These are phyloP conservation scores for Malassezia brasiliensis DNA, from an alignment of 1,284 basidiomycete genomes.

Conservation along the genomic window DNA sequence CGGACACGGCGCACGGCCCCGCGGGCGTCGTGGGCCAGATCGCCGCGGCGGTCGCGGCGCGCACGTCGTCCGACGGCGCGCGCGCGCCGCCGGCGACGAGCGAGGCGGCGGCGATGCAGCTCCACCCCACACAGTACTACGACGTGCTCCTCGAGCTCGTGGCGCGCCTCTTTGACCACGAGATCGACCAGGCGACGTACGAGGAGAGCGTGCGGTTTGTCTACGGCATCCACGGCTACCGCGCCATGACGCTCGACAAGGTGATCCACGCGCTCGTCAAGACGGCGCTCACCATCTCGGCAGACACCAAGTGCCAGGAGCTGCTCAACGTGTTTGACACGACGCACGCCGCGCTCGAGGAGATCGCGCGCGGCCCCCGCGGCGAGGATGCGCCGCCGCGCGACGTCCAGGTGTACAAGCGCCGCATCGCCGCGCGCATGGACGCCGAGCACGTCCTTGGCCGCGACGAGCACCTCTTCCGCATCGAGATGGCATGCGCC, in stretches of 20 bases:
- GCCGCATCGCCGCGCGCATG: slow-evolving; percentile 73
- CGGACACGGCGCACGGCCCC: slow-evolving; percentile 51
- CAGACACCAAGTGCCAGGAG: slow-evolving; percentile 74
- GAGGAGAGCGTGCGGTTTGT: slow-evolving; percentile 94
- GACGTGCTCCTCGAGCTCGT: slow-evolving; percentile 79
- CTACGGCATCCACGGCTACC: slow-evolving; percentile 88
- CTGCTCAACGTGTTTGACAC: slow-evolving; percentile 65
- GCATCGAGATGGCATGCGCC: slow-evolving; percentile 56
- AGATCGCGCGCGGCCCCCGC: slow-evolving; percentile 19
- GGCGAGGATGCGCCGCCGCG: slow-evolving; percentile 27
- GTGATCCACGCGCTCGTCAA: slow-evolving; percentile 57
- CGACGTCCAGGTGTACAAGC: slow-evolving; percentile 58
- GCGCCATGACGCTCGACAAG: slow-evolving; percentile 87
- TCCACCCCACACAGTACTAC: slow-evolving; percentile 59
- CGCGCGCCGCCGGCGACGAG: slow-evolving; percentile 22
- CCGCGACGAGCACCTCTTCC: slow-evolving; percentile 80
- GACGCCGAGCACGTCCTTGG: slow-evolving; percentile 73
- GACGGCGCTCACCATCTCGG: slow-evolving; percentile 61
- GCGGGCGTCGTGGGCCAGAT: slow-evolving; percentile 42
- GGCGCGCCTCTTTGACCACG: slow-evolving; percentile 84
- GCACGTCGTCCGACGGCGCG: slow-evolving; percentile 15
- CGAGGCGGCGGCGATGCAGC: slow-evolving; percentile 32
- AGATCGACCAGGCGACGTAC: slow-evolving; percentile 77
- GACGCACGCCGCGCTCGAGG: slow-evolving; percentile 23
- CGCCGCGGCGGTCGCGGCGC: slow-evolving; percentile 9